Percentiles rank a stretch among this genome's conserved stretches.
These are phyloP conservation scores for Boletus rufocinnamomeus DNA, from an alignment of 768 basidiomycete species.

Conservation along the genomic window DNA sequence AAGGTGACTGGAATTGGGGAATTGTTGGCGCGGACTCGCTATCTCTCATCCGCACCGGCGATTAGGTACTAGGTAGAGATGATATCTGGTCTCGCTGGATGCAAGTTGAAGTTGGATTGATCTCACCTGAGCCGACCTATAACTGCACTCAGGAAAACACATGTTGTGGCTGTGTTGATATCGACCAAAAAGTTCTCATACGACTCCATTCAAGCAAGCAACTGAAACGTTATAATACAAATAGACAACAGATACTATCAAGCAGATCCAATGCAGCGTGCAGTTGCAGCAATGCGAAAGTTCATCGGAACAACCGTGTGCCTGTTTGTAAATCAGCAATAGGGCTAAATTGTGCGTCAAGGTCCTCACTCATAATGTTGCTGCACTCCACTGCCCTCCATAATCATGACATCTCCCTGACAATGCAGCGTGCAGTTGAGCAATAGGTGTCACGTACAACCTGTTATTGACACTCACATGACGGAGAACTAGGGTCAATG, in stretches of 20 bases:
- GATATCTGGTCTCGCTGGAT: neutral
- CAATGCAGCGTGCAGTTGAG: conserved; percentile 1
- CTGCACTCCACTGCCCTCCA: conserved; percentile 73
- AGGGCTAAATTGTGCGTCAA: neutral
- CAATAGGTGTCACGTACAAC: conserved; percentile 1
- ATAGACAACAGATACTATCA: conserved; percentile 12
- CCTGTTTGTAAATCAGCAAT: conserved; percentile 39
- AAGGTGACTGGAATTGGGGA: neutral
- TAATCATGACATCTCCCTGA: conserved; percentile 79
- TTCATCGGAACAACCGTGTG: conserved; percentile 75
- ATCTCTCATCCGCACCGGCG: conserved; percentile 8
- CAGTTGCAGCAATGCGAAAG: conserved; percentile 81
- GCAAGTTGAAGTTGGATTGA: neutral
- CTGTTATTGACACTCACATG: conserved; percentile 50
- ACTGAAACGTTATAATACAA: neutral
- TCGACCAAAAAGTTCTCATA: neutral
- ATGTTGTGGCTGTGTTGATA: conserved; percentile 20
- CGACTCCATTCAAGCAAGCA: neutral
- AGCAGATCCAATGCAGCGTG: conserved; percentile 56
- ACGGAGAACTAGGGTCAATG: conserved; percentile 59
- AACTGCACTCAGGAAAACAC: neutral
- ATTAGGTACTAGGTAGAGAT: neutral
- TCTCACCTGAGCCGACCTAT: neutral
- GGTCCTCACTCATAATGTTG: conserved; percentile 65
- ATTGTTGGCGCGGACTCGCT: neutral